A percentile compares a stretch with the other conserved stretches of the same genome.
These are phyloP conservation scores for Wickerhamiella alocasiicola DNA, from an alignment of 805 yeast genomes.

Conservation along the genomic window DNA sequence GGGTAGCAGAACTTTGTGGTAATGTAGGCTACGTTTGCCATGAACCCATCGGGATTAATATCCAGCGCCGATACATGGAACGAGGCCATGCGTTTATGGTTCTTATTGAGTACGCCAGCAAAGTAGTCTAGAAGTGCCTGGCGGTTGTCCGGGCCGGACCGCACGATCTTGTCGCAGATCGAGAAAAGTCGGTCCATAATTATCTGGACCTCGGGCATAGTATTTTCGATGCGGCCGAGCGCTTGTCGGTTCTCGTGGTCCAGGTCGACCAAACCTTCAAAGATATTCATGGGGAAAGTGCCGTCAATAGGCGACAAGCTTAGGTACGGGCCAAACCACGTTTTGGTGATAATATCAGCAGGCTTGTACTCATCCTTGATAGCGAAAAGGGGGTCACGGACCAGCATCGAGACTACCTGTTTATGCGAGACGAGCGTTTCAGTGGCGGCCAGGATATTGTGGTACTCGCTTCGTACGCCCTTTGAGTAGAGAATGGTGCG, in stretches of 20 bases:
- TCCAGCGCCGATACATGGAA: conserved; percentile 53
- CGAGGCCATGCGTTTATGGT: conserved; percentile 71
- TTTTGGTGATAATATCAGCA: conserved; percentile 42
- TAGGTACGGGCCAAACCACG: conserved; percentile 68
- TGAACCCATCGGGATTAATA: conserved; percentile 66
- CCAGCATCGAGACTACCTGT: conserved; percentile 46
- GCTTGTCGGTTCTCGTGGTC: conserved; percentile 8
- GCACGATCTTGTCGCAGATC: conserved; percentile 58
- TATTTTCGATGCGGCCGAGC: conserved; percentile 17
- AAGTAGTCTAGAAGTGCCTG: conserved; percentile 53
- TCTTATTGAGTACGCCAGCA: conserved; percentile 60
- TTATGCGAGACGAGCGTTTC: conserved; percentile 47
- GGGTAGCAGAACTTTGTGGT: conserved; percentile 70
- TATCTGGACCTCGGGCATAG: conserved; percentile 18
- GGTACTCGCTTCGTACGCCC: conserved; percentile 31
- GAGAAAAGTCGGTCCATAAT: conserved; percentile 40
- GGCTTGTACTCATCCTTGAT: conserved; percentile 36
- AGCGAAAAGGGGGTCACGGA: conserved; percentile 43
- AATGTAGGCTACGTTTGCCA: conserved; percentile 61
- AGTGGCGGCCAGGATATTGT: conserved; percentile 37
- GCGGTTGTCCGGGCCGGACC: conserved; percentile 60
- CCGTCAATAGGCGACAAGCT: conserved; percentile 58
- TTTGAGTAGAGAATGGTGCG: conserved; percentile 31
- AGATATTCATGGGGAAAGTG: conserved; percentile 40
- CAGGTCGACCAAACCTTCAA: conserved; percentile 22